These are phyloP conservation scores for Neocatenulostroma microsporum DNA, from an alignment of 2,329 filamentous ascomycete genomes.

Conservation along the genomic window DNA sequence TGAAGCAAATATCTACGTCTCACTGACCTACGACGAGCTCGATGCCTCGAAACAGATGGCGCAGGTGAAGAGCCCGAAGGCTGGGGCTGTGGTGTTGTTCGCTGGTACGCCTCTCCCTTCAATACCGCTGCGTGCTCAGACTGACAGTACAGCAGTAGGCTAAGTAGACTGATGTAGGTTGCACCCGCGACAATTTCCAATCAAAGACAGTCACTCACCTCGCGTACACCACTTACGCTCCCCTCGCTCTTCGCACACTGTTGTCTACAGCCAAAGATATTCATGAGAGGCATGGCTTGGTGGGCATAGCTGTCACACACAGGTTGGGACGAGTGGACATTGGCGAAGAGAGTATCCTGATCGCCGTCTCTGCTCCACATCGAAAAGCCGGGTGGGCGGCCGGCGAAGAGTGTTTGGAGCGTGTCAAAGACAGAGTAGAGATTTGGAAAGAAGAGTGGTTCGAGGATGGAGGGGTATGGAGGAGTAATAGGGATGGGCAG, in stretches of 20 bases:
- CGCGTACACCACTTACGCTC: slow-evolving; percentile 65
- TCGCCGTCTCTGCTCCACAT: slow-evolving; percentile 78
- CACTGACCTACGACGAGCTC: slow-evolving; percentile 57
- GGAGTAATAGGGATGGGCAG: slow-evolving; percentile 72
- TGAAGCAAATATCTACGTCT: slow-evolving; percentile 56
- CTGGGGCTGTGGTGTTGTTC: slow-evolving; percentile 70
- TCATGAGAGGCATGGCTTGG: slow-evolving; percentile 54
- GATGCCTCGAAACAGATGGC: slow-evolving; percentile 52
- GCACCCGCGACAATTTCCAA: slow-evolving; percentile 65
- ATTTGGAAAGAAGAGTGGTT: slow-evolving; percentile 95
- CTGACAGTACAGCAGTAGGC: slow-evolving; percentile 14
- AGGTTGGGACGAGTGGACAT: slow-evolving; percentile 78
- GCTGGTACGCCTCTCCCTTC: slow-evolving; percentile 45
- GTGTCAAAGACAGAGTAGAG: slow-evolving; percentile 79
- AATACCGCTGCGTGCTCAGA: neutral
- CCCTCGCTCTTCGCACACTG: slow-evolving; percentile 63
- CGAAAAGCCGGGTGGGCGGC: slow-evolving; percentile 77
- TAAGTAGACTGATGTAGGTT: slow-evolving; percentile 26
- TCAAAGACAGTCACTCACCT: slow-evolving; percentile 65
- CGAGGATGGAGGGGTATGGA: slow-evolving; percentile 71
- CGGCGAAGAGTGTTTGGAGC: slow-evolving; percentile 81
- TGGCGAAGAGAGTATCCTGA: slow-evolving; percentile 86
- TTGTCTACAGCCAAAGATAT: slow-evolving; percentile 54
- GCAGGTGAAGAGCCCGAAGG: slow-evolving; percentile 62
- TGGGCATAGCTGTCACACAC: slow-evolving; percentile 72